Evolutionary conservation across 768 basidiomycete species (phyloP), one percentile per base, ranked within the genome.

Genomic region (Mycena rebaudengoi): DNA sequence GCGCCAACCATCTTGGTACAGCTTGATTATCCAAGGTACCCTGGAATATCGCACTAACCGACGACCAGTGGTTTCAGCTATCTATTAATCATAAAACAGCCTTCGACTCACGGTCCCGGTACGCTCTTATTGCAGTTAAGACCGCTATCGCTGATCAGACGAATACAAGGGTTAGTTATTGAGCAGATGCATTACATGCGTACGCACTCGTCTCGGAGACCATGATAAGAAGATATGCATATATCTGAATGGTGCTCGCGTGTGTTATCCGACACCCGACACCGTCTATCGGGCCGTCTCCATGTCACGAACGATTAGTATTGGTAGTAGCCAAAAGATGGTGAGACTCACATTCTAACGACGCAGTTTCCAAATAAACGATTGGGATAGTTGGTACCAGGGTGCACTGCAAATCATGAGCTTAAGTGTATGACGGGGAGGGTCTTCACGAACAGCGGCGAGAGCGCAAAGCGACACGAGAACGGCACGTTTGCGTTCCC

Each of bases 1-100:
- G 37, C n/a, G 28, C 73, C 45, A 40, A 78, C 82, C 82, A 58
- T 83, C 80, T 46, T 72, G 70, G 60, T 83, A 80, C 14, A 83
- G 67, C 62, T 76, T 75, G 8, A 74, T 55, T 5, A 82, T 70
- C 77, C 81, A 80, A 2, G 71, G 70, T 4, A 76, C 72, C 21
- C 70, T 69, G n/a, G 79, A 75, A 35, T 74, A 71, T 28, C 75
- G 75, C 28, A 81, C 81, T 81, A 29, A 5, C 39, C 32, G 16
- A n/a, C n/a, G n/a, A n/a, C n/a, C n/a, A n/a, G n/a, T n/a, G n/a
- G n/a, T n/a, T n/a, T n/a, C n/a, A n/a, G n/a, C n/a, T n/a, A n/a
- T n/a, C n/a, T n/a, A n/a, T n/a, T n/a, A n/a, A n/a, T n/a, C n/a
- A n/a, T n/a, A n/a, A n/a, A n/a, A n/a, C n/a, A n/a, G 21, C 37